Evolutionary conservation across 2,329 filamentous ascomycete genomes (phyloP).

Genomic region (Colletotrichum liriopes): DNA sequence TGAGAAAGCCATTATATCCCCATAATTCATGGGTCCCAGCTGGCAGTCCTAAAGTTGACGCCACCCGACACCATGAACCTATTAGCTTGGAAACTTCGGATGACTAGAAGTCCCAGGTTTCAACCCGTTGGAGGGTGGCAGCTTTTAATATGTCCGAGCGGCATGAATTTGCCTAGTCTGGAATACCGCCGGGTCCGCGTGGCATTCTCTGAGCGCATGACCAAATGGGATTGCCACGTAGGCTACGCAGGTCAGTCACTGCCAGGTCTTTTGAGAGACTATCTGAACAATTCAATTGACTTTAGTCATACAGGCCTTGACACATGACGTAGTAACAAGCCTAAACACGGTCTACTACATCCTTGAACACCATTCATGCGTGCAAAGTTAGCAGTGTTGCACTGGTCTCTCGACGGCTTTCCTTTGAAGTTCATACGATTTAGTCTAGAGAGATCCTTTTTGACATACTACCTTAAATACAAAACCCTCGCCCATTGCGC

Average conservation of each 20-base stretch:
- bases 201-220: conserved; percentile 13
- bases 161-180: not conserved
- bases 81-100: not conserved
- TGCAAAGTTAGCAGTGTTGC: not conserved
- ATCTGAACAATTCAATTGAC: not conserved
- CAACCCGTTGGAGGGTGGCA: not conserved
- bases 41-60: not conserved
- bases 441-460: not conserved
- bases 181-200: not conserved
- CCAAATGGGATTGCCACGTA: not conserved
- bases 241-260: not conserved
- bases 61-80: not conserved
- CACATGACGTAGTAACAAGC: not conserved
- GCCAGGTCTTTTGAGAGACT: not conserved
- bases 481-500: not conserved
- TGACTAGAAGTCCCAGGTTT: not conserved
- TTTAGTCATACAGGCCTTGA: not conserved
- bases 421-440: not conserved
- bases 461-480: not conserved
- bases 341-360: no score
- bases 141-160: conserved; percentile 18
- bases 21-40: not conserved
- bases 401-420: no score
- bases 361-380: conserved; percentile 1
- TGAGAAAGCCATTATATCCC: conserved; percentile 11